Conservation (phyloP, 1,284 basidiomycete species). For the Wallemia hederae region DNA sequence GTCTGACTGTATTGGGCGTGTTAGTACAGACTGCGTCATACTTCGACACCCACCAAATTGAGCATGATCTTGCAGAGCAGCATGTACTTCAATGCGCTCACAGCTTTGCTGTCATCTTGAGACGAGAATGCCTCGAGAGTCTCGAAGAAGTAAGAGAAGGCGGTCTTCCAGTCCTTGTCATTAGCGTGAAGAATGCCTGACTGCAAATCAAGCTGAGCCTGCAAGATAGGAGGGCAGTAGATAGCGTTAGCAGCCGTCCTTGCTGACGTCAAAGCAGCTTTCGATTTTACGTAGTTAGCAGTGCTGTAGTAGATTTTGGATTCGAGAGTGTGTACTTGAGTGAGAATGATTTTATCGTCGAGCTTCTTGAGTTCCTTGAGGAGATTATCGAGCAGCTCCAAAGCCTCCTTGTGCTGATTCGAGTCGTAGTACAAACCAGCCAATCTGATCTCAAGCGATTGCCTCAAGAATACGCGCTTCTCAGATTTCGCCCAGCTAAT, state of each 20-base stretch:
- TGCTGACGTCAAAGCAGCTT: constrained; percentile 74
- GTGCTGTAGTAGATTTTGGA: constrained; percentile 68
- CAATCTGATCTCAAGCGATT: constrained; percentile 71
- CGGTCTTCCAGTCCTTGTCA: constrained; percentile 92
- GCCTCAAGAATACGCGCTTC: constrained; percentile 83
- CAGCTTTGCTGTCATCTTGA: constrained; percentile 25
- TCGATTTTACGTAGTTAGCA: constrained; percentile 77
- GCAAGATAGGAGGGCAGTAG: constrained; percentile 80
- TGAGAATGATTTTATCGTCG: constrained; percentile 93
- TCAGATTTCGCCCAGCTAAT: constrained; percentile 76
- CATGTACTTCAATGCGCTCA: constrained; percentile 91
- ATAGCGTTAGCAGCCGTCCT: constrained; percentile 87
- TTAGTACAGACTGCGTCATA: neutral
- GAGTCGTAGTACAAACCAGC: constrained; percentile 34
- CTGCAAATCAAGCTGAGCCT: constrained; percentile 76
- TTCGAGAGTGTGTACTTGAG: constrained; percentile 84
- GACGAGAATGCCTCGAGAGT: constrained; percentile 66
- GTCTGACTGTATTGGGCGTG: constrained; percentile 32
- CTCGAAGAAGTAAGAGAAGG: constrained; percentile 93
- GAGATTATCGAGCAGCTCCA: constrained; percentile 52
- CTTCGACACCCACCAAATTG: constrained; percentile 33
- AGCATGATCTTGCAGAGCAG: constrained; percentile 94
- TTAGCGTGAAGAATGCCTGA: constrained; percentile 77
- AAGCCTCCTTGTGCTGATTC: constrained; percentile 34
- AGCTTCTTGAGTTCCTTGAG: constrained; percentile 70